A percentile compares a stretch with the other conserved stretches of the same genome.
These are phyloP conservation scores for Boletellus deceptivus DNA, from an alignment of 1,284 basidiomycete genomes.

Conservation along the genomic window DNA sequence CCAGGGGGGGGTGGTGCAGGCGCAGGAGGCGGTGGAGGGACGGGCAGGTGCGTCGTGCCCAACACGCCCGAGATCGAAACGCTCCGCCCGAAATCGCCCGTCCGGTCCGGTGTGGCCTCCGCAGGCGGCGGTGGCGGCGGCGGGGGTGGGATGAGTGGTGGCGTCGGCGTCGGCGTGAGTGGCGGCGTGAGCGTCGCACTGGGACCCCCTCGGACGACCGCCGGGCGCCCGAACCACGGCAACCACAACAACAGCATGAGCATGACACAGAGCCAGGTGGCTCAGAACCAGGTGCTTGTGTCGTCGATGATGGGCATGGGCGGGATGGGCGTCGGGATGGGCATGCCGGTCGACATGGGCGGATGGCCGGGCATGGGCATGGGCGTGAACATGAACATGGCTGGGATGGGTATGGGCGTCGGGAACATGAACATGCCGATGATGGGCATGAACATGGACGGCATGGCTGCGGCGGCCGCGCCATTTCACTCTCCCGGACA, in stretches of 20 bases:
- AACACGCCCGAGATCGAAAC: constrained; percentile 80
- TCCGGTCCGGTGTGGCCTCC: constrained; percentile 37
- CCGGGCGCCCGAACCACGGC: constrained; percentile 14
- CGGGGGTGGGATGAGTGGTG: constrained; percentile 27
- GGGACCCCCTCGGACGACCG: constrained; percentile 14
- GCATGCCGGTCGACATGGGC: constrained; percentile 34
- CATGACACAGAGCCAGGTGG: constrained; percentile 14
- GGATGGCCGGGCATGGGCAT: constrained; percentile 30
- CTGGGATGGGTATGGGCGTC: constrained; percentile 26
- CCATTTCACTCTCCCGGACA: constrained; percentile 23
- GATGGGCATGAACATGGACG: constrained; percentile 48
- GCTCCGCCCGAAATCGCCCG: constrained; percentile 85
- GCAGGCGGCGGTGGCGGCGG: constrained; percentile 6
- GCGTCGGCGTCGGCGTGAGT: constrained; percentile 24
- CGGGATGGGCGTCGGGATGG: constrained; percentile 27
- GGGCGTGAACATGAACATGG: constrained; percentile 33
- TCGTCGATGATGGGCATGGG: constrained; percentile 46
- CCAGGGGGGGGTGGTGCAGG: no score
- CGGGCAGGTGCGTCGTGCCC: constrained; percentile 60
- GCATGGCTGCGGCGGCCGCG: constrained; percentile 13
- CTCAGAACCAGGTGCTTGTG: constrained; percentile 47
- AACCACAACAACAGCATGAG: no score
- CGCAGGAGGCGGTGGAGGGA: no score
- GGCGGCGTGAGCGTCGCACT: constrained; percentile 24
- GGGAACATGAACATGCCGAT: constrained; percentile 34